Evolutionary conservation across 805 yeast genomes (phyloP).

Genomic region (Saturnispora hagleri): DNA sequence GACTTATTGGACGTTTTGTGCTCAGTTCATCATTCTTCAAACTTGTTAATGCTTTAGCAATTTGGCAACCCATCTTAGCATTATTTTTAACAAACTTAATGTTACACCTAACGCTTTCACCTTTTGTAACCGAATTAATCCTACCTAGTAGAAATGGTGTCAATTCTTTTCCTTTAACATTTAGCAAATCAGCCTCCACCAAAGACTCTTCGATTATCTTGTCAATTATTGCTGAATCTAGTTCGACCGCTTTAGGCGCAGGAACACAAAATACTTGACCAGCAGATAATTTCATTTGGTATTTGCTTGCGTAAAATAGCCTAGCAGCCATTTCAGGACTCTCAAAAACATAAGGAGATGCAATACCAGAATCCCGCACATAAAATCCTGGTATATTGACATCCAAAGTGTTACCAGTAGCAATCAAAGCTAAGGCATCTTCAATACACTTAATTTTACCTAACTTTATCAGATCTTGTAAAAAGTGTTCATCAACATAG

Average conservation of each 20-base stretch:
- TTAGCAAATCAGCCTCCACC: constrained; percentile 40
- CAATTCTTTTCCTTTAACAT: constrained; percentile 60
- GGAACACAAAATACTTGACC: constrained; percentile 80
- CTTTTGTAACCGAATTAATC: constrained; percentile 60
- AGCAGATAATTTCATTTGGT: constrained; percentile 42
- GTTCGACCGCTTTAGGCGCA: constrained; percentile 57
- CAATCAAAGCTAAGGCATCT: background rate
- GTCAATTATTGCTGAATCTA: constrained; percentile 44
- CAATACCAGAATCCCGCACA: constrained; percentile 63
- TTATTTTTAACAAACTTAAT: constrained; percentile 70
- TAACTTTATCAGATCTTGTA: background rate
- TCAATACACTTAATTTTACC: background rate
- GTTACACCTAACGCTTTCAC: constrained; percentile 62
- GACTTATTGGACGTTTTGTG: background rate
- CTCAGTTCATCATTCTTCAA: constrained; percentile 22
- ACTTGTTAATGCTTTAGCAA: constrained; percentile 45
- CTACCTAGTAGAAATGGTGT: constrained; percentile 69
- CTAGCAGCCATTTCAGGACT: constrained; percentile 51
- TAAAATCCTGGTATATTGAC: constrained; percentile 69
- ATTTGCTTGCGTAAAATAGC: constrained; percentile 40
- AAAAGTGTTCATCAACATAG: constrained; percentile 19
- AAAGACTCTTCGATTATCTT: constrained; percentile 51
- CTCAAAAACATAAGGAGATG: constrained; percentile 58
- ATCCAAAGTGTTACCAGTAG: constrained; percentile 3
- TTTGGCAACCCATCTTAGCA: constrained; percentile 56